phyloP scores from a whole-genome alignment of 2,329 filamentous ascomycete genomes.

The Aspergillus spinulosporus region DNA sequence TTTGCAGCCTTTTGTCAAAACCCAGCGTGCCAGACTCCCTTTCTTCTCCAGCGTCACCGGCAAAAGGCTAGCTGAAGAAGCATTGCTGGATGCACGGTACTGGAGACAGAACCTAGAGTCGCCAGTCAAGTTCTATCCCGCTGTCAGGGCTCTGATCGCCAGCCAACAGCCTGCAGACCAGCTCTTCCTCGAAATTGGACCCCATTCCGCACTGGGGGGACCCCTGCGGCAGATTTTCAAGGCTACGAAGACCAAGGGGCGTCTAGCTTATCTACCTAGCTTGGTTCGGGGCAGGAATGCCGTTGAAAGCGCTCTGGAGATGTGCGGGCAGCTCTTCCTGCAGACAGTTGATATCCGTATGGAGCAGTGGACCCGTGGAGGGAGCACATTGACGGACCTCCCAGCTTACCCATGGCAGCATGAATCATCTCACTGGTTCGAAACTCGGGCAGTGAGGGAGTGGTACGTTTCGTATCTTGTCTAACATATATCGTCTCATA shows the following conservation, averaged over 20 bases:
- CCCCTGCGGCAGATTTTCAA: conserved; percentile 29
- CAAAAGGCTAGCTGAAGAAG: neutral
- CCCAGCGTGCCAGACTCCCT: neutral
- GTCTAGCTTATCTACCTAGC: neutral
- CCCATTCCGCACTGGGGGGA: conserved; percentile 36
- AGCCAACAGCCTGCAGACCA: neutral
- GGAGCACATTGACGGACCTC: too few species aligned
- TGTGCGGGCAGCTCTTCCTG: neutral
- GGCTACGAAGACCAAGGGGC: neutral
- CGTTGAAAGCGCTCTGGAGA: neutral
- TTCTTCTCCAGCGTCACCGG: neutral
- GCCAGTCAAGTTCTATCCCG: neutral
- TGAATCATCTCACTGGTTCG: too few species aligned
- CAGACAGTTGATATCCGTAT: too few species aligned
- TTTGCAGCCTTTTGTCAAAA: neutral
- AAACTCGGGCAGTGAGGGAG: too few species aligned
- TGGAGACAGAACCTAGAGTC: neutral
- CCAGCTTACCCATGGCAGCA: too few species aligned
- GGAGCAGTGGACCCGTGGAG: too few species aligned
- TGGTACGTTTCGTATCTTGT: too few species aligned
- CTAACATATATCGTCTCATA: neutral
- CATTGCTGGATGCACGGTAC: neutral
- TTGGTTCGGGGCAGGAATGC: neutral
- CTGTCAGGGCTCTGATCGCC: neutral
- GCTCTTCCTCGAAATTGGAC: conserved; percentile 36